Percentiles rank a stretch among this genome's conserved stretches.
phyloP scores from a whole-genome alignment of 768 basidiomycete species.

The Boletales sp. region DNA sequence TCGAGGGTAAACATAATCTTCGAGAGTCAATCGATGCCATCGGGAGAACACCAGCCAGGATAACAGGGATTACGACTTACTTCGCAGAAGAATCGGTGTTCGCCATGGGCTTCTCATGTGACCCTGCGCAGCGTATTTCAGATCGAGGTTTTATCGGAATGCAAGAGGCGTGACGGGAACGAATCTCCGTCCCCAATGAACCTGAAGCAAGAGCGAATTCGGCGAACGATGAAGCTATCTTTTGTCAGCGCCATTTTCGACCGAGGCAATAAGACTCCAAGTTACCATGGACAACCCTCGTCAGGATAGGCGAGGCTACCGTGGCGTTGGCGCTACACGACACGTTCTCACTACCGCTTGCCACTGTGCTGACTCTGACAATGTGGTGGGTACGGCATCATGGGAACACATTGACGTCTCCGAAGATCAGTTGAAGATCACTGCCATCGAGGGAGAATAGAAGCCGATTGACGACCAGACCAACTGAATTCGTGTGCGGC shows the following conservation, averaged over 20 bases:
- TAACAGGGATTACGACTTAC: slow-evolving; percentile 13
- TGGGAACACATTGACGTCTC: neutral
- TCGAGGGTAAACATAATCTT: slow-evolving; percentile 25
- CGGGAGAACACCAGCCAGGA: slow-evolving; percentile 19
- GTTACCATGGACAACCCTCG: neutral
- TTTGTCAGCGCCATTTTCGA: slow-evolving; percentile 6
- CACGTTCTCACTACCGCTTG: neutral
- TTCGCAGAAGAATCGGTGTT: slow-evolving; percentile 14
- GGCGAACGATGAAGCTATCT: slow-evolving; percentile 1
- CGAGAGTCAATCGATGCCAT: slow-evolving; percentile 29
- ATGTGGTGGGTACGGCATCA: slow-evolving; percentile 16
- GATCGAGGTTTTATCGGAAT: slow-evolving; percentile 23
- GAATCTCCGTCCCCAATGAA: slow-evolving; percentile 19
- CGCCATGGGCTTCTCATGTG: slow-evolving; percentile 15
- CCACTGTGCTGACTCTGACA: neutral
- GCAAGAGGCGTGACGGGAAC: slow-evolving; percentile 17
- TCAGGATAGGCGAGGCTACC: neutral
- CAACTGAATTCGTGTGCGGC: slow-evolving; percentile 2
- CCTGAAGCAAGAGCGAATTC: slow-evolving; percentile 25
- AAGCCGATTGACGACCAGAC: slow-evolving; percentile 21
- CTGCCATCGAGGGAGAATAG: slow-evolving; percentile 21
- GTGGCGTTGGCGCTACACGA: too few species aligned
- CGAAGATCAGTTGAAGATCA: slow-evolving; percentile 31
- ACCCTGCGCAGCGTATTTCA: slow-evolving; percentile 10
- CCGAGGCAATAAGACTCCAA: neutral